A percentile compares a stretch with the other conserved stretches of the same genome.
These are phyloP conservation scores for Cylindricascospora bacillispora DNA, from an alignment of 1,139 yeast genomes.

Conservation along the genomic window DNA sequence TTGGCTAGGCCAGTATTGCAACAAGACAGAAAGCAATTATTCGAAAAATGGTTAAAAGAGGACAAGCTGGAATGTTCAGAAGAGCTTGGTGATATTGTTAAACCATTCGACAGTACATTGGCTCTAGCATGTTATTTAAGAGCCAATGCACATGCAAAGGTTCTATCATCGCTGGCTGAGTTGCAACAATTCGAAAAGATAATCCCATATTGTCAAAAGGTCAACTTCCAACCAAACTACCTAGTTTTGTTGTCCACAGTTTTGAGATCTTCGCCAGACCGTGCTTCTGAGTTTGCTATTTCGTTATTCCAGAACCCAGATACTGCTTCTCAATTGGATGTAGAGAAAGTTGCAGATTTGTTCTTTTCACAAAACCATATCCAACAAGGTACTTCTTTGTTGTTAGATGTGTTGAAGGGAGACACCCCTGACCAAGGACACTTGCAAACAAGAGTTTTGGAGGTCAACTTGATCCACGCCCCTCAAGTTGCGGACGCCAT, in stretches of 20 bases:
- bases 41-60: constrained; percentile 94
- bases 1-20: constrained; percentile 91
- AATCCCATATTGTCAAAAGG: constrained; percentile 85
- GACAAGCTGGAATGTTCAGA: constrained; percentile 89
- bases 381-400: constrained; percentile 98
- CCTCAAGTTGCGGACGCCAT: constrained; percentile 99
- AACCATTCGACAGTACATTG: constrained; percentile 71
- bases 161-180: constrained; percentile 86
- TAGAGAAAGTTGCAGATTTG: constrained; percentile 83
- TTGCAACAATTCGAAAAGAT: constrained; percentile 94
- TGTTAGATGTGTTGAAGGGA: constrained; percentile 87
- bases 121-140: constrained; percentile 88
- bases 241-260: constrained; percentile 82
- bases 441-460: constrained; percentile 86
- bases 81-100: constrained; percentile 92
- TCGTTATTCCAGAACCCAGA: constrained; percentile 58
- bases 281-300: constrained; percentile 94
- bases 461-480: constrained; percentile 85
- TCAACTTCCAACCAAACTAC: constrained; percentile 80
- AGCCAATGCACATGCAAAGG: constrained; percentile 77
- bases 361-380: constrained; percentile 89
- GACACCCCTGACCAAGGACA: constrained; percentile 94
- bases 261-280: constrained; percentile 89
- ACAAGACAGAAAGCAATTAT: constrained; percentile 86
- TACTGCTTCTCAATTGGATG: constrained; percentile 51